Base-by-base conservation (phyloP, 345 rosid genomes). In the Psidium friedrichsthalianum region DNA sequence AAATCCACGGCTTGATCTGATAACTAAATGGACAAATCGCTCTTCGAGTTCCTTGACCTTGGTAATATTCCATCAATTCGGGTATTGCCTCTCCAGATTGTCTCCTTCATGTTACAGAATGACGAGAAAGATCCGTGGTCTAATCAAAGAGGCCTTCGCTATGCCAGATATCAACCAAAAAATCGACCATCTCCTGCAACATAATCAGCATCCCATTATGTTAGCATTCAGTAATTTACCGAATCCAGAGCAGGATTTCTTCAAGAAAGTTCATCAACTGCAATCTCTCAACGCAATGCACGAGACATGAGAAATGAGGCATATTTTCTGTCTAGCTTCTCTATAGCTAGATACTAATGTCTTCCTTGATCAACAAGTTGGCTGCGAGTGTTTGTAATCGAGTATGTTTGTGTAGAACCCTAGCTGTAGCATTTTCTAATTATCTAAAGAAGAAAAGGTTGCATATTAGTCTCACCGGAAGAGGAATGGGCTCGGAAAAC, bases 111-210 rank as follows among this genome's bases (percentile, higher is more conserved):
- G 83, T 83, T 13, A 51, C 56, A 27, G 56, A 82, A 11, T 13
- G 74, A 59, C 15, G 16, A 49, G 76, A 51, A 51, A n/a, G 55
- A 25, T 53, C 80, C 44, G 18, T 44, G 4, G 51, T 69, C 92
- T 94, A 94, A 89, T 96, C 99, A 36, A 90, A 94, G 80, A 96
- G 96, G 80, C 98, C 96, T 89, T 96, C 98, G 36, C 90, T 93
- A 1, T 94, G 93, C 98, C 99, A 96, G 44, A 96, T 94, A 89
- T 96, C 99, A 25, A 96, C 98, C 87, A 96, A 88, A 82, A 96
- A 96, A 89, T 95, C 98, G 58, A 95, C 99, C 98, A 95, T 96
- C 89, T 96, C 99, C 98, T 96, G 93, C 93, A 87, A 49, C 36
- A 22, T 84, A 87, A 40, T 22, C 85, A 87, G 32, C 44, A 69